Evolutionary conservation across 1,139 yeast genomes (phyloP), one percentile per base, ranked within the genome.

Genomic region (Diutina neorugosa): DNA sequence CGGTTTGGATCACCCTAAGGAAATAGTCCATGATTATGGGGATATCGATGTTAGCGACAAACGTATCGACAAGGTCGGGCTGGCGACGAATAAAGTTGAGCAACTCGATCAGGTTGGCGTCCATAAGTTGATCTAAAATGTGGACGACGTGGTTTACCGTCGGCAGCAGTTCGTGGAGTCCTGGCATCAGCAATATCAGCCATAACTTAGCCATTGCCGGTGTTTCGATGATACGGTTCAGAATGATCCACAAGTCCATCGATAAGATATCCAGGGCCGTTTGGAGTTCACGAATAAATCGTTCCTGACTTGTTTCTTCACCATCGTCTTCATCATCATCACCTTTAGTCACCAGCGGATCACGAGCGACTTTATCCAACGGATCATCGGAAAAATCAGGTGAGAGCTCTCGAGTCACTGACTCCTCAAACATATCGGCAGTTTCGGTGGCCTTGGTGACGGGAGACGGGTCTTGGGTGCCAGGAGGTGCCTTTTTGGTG

Each of bases 1-100:
- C 88, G 0, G 86, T 79, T 52, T 84, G 84, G 41, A 82, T 80
- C 18, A 82, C 73, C 59, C 83, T 72, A 42, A 82, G 65, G 53
- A 82, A 69, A 58, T 80, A 81, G 58, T 75, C 80, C 77, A 73
- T 74, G 41, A 75, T 61, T 74, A 82, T 76, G 1, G 86, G 84
- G 34, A 80, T 76, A 55, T 80, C 84, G 41, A 81, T 71, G 59
- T 80, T 82, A 44, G 67, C 68, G 50, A 81, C 62, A 60, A 81
- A 80, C 12, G 74, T 69, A 57, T 80, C 84, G 8, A 81, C 86
- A 52, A 82, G 64, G 57, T 70, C 68, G 0, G 67, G 65, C 60
- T 80, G 82, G 44, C 73, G 69, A 56, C 85, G 65, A 44, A 82
- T 71, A 58, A 78, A 81, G 58, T 80, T 78, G 54, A 81, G 66